Conservation (phyloP, 257 asterid species). For the Nicotiana attenuata region DNA sequence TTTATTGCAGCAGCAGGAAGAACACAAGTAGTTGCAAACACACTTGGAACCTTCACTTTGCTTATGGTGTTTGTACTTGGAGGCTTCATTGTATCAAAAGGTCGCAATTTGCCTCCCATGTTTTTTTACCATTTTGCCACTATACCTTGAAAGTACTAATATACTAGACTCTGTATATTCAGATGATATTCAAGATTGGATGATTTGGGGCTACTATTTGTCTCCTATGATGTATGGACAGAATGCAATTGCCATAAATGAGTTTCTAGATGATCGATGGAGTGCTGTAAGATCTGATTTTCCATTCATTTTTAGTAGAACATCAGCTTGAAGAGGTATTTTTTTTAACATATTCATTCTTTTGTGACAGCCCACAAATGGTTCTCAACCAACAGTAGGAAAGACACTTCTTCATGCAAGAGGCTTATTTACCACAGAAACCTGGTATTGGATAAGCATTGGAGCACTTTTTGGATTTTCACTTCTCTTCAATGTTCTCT, state of each 20-base stretch:
- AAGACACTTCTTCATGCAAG: constrained; percentile 67
- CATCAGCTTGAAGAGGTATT: background rate
- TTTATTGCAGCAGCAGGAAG: constrained; percentile 76
- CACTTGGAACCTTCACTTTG: constrained; percentile 65
- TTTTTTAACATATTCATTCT: background rate
- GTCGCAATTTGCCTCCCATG: constrained; percentile 18
- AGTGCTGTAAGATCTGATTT: constrained; percentile 41
- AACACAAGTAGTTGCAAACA: constrained; percentile 64
- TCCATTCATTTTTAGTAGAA: background rate
- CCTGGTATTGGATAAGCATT: constrained; percentile 71
- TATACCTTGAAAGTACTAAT: background rate
- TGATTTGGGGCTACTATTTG: constrained; percentile 87
- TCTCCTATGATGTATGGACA: constrained; percentile 96
- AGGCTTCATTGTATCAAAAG: constrained; percentile 73
- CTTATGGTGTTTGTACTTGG: constrained; percentile 65
- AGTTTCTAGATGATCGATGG: constrained; percentile 83
- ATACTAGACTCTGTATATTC: background rate
- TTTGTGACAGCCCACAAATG: constrained; percentile 41
- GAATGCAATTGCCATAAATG: constrained; percentile 81
- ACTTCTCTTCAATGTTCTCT: constrained; percentile 62
- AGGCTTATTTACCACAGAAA: constrained; percentile 56
- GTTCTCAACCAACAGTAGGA: constrained; percentile 64
- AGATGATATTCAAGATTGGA: constrained; percentile 77
- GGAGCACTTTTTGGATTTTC: constrained; percentile 63
- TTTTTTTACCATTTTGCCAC: background rate